Evolutionary conservation across 2,329 filamentous ascomycete species (phyloP).

Genomic region (Exophiala xenobiotica): DNA sequence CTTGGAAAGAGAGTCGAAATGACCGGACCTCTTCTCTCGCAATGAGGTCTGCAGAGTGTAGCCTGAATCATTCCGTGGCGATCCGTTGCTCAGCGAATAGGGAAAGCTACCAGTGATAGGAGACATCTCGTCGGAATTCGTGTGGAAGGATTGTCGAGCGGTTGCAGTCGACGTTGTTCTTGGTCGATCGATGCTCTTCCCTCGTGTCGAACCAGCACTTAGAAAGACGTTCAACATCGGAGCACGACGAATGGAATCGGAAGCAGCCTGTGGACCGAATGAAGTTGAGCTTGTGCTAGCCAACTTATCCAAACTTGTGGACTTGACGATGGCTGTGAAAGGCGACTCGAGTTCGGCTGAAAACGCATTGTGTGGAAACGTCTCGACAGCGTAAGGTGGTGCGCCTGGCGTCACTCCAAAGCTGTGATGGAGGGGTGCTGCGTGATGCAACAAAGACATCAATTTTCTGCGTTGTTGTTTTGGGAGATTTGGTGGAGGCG

Average conservation of each 20-base stretch:
- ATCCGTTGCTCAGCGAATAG: slow-evolving; percentile 69
- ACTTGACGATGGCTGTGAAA: slow-evolving; percentile 69
- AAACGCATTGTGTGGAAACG: slow-evolving; percentile 86
- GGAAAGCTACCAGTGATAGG: slow-evolving; percentile 78
- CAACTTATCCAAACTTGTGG: slow-evolving; percentile 77
- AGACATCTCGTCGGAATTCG: slow-evolving; percentile 58
- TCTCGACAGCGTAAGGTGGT: slow-evolving; percentile 88
- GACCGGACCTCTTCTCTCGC: slow-evolving; percentile 89
- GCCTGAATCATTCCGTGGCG: slow-evolving; percentile 88
- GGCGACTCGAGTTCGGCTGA: slow-evolving; percentile 80
- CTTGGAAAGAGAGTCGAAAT: slow-evolving; percentile 79
- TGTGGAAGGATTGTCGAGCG: slow-evolving; percentile 54
- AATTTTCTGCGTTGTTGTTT: slow-evolving; percentile 89
- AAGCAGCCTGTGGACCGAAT: slow-evolving; percentile 68
- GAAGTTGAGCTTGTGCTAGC: slow-evolving; percentile 85
- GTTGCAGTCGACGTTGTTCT: slow-evolving; percentile 66
- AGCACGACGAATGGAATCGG: slow-evolving; percentile 50
- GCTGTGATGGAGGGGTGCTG: slow-evolving; percentile 83
- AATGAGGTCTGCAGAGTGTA: slow-evolving; percentile 83
- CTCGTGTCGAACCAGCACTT: slow-evolving; percentile 60
- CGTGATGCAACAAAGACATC: slow-evolving; percentile 79
- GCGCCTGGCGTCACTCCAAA: slow-evolving; percentile 86
- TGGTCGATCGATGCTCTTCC: slow-evolving; percentile 54
- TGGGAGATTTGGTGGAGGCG: slow-evolving; percentile 73
- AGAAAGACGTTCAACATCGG: slow-evolving; percentile 91